Base-by-base conservation (phyloP, 306 rosid species). In the Myrica gale region DNA sequence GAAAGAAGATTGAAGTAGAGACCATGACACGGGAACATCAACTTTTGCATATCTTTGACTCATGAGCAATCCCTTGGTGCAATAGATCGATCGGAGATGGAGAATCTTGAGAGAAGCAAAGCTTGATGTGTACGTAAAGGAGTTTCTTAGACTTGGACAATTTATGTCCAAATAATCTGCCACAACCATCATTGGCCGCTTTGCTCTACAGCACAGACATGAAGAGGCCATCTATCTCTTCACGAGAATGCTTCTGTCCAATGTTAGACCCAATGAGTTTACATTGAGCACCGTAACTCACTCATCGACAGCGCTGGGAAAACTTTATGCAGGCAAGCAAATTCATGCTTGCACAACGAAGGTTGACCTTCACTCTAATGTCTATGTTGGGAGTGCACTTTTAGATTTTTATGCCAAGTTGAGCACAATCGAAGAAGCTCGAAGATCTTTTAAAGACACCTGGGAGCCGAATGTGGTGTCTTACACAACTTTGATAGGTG, bases 371-470 rank as follows among this genome's bases (percentile, higher is more conserved):
- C 82, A 73, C 39, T 71, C 85, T 7, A 72, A 89, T 82, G 90
- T 91, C 43, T 91, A 86, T 84, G 97, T 85, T 72, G 92, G 98
- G 7, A 94, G 93, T 80, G 89, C 96, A 71, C 84, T 89, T 68
- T 68, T 94, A 77, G 95, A 91, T 83, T 87, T 90, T 56, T 94
- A 90, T 85, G 85, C 83, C 55, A 94, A 94, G 84, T 72, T 88
- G 89, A 73, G 96, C 62, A 68, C 69, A 26, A 80, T 80, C 12
- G 92, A 87, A 55, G 89, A 88, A 68, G 91, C 95, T 17, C 81
- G 63, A 56, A 85, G 70, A 78, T 88, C 87, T 78, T 91, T 91
- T 16, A 71, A 75, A 62, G 96, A 90, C 77, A 90, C 86, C 32
- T 61, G 17, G 2, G 42, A 63, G 37, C 96, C 93, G 5, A 90